These are phyloP conservation scores for Leccinum longicurvipes DNA, from an alignment of 768 basidiomycete species.

Conservation along the genomic window DNA sequence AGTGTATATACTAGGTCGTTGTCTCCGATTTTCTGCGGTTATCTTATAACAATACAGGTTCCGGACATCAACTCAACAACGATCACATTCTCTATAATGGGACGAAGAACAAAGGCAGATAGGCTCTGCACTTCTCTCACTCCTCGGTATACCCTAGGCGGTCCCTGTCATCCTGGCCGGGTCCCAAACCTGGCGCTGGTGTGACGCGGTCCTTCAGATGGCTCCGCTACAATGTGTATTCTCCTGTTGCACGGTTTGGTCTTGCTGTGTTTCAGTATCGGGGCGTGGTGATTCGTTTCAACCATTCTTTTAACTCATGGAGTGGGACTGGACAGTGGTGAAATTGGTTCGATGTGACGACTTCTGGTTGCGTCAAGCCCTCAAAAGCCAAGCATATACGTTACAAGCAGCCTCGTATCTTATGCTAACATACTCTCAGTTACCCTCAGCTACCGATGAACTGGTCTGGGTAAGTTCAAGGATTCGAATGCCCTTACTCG, in stretches of 20 bases:
- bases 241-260: not conserved
- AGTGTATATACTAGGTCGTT: too few species aligned
- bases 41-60: too few species aligned
- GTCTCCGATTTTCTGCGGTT: too few species aligned
- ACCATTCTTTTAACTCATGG: constrained; percentile 4
- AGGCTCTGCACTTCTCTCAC: too few species aligned
- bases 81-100: too few species aligned
- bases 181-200: too few species aligned
- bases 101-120: too few species aligned
- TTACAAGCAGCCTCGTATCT: constrained; percentile 12
- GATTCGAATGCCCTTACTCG: constrained; percentile 15
- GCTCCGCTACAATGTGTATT: constrained; percentile 3
- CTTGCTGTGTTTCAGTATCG: constrained; percentile 11
- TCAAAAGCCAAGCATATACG: constrained; percentile 10
- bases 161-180: too few species aligned
- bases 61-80: too few species aligned
- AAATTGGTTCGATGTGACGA: constrained; percentile 14
- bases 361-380: constrained; percentile 2
- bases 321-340: constrained; percentile 9
- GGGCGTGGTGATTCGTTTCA: not conserved
- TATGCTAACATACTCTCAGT: constrained; percentile 12
- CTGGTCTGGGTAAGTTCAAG: constrained; percentile 15
- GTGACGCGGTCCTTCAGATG: too few species aligned
- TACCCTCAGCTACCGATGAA: too few species aligned
- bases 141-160: too few species aligned